Evolutionary conservation across 2,329 filamentous ascomycete genomes (phyloP).

Genomic region (Aspergillus sp.): DNA sequence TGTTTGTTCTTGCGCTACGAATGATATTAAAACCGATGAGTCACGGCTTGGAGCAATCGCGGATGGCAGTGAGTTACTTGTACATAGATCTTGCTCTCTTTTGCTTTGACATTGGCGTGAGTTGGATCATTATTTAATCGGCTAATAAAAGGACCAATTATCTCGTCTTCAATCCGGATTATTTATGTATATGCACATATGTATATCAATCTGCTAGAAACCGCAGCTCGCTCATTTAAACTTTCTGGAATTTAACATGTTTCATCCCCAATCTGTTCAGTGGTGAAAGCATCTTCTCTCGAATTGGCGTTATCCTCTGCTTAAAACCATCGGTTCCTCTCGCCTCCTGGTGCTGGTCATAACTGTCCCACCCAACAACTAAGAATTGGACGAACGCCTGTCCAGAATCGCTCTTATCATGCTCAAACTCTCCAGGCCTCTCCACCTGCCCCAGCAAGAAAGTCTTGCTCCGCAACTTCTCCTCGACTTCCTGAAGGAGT

Average conservation of each 20-base stretch:
- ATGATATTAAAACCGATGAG: conserved; percentile 9
- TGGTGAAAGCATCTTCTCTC: conserved; percentile 38
- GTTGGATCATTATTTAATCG: neutral
- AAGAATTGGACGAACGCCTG: conserved; percentile 45
- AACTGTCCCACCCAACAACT: conserved; percentile 54
- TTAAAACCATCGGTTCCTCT: conserved; percentile 48
- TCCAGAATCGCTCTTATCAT: conserved; percentile 39
- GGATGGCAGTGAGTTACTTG: conserved; percentile 9
- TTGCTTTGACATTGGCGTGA: conserved; percentile 9
- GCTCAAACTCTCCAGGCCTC: conserved; percentile 31
- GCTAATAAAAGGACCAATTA: conserved; percentile 2
- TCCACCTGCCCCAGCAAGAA: conserved; percentile 40
- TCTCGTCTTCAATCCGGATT: neutral
- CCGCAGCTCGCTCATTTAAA: neutral
- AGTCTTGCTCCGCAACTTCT: conserved; percentile 26
- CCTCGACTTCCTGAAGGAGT: conserved; percentile 31
- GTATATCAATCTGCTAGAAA: neutral
- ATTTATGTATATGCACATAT: neutral
- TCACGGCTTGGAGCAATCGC: conserved; percentile 9
- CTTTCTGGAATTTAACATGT: conserved; percentile 10
- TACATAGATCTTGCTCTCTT: conserved; percentile 14
- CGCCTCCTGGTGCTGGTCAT: conserved; percentile 51
- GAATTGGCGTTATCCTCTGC: conserved; percentile 42
- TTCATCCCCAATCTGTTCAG: conserved; percentile 46
- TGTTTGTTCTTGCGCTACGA: conserved; percentile 4